Conservation (phyloP, 352 stramenopile species). For the Phytophthora lateralis region DNA sequence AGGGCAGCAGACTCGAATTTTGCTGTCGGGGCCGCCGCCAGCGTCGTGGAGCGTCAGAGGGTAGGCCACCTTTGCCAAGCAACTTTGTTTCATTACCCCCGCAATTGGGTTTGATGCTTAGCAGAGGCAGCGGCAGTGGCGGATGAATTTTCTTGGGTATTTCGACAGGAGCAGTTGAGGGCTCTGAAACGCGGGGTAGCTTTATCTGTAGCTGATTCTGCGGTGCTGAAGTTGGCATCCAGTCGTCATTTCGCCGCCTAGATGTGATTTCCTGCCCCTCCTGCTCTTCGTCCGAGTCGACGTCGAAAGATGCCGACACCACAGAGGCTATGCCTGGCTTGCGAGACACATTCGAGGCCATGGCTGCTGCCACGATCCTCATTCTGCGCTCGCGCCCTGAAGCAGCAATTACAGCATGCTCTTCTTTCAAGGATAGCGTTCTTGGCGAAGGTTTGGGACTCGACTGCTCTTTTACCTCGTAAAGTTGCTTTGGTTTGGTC, state of each 20-base stretch:
- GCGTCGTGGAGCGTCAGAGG: neutral
- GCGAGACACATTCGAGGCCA: constrained; percentile 20
- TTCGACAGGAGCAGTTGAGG: constrained; percentile 14
- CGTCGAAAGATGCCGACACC: constrained; percentile 25
- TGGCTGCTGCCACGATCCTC: constrained; percentile 20
- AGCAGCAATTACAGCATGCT: constrained; percentile 29
- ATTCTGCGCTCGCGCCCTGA: constrained; percentile 25
- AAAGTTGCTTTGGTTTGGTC: neutral
- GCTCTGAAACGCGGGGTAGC: constrained; percentile 1
- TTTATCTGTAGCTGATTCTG: constrained; percentile 4
- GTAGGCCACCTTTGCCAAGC: neutral
- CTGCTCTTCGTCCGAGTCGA: constrained; percentile 10
- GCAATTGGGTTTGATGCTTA: constrained; percentile 24
- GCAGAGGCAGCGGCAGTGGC: constrained; percentile 22
- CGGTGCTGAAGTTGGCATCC: constrained; percentile 7
- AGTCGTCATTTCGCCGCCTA: neutral
- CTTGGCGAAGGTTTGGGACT: constrained; percentile 13
- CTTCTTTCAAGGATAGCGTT: constrained; percentile 7
- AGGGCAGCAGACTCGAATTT: constrained; percentile 20
- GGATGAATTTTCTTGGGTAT: constrained; percentile 12
- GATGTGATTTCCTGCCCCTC: neutral
- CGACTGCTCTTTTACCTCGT: neutral
- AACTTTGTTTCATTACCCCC: constrained; percentile 15
- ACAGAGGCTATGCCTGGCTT: constrained; percentile 12
- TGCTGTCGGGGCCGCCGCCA: constrained; percentile 5